Conservation (phyloP, 2,329 filamentous ascomycete species). For the Rhexocercosporidium sp. region DNA sequence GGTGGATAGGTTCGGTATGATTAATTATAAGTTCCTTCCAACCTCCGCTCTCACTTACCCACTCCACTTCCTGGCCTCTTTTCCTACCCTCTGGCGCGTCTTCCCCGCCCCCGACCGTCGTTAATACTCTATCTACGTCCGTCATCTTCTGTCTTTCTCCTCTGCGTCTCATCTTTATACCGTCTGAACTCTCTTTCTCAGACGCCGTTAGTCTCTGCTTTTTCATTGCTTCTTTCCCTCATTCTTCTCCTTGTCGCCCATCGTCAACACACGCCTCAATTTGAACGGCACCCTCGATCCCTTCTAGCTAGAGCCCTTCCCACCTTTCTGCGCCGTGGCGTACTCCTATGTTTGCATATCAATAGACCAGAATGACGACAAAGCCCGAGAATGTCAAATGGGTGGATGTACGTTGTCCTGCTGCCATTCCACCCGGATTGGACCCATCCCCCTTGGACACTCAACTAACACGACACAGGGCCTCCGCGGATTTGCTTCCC, state of each 20-base stretch:
- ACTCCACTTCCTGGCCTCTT: background rate
- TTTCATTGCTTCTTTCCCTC: background rate
- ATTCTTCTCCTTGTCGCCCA: background rate
- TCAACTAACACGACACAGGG: conserved; percentile 48
- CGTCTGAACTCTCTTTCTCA: background rate
- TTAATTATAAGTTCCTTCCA: too few species aligned
- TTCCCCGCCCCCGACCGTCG: background rate
- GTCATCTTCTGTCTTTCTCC: background rate
- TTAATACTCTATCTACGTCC: too few species aligned
- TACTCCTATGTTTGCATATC: background rate
- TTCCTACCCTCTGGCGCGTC: background rate
- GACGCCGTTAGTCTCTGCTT: background rate
- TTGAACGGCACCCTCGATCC: background rate
- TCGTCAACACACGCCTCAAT: background rate
- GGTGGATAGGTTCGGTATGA: too few species aligned
- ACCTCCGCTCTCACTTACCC: background rate
- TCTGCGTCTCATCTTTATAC: background rate
- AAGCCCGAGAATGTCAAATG: conserved; percentile 58
- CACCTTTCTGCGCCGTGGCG: background rate
- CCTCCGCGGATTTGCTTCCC: conserved; percentile 59
- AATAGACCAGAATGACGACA: conserved; percentile 32
- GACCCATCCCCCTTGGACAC: background rate
- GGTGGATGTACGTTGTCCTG: conserved; percentile 58
- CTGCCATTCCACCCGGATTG: background rate
- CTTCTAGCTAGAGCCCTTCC: background rate